A percentile compares a stretch with the other conserved stretches of the same genome.
Conservation (phyloP, 1,284 basidiomycete genomes). For the Ceratobasidium sp. region DNA sequence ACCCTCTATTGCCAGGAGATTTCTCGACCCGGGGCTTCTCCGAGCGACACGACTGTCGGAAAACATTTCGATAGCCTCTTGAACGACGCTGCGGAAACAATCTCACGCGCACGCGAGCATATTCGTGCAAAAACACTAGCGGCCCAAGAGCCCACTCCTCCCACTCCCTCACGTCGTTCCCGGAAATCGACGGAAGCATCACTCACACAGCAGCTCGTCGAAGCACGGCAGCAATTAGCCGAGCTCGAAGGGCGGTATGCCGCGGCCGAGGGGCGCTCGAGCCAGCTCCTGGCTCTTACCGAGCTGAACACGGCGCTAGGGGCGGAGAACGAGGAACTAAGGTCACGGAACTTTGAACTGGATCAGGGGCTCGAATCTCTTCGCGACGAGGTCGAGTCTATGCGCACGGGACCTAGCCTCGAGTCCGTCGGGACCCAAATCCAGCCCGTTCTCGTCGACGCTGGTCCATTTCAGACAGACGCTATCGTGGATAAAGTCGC, state of each 20-base stretch:
- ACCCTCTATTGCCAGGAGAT: not conserved
- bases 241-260: not conserved
- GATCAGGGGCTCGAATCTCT: not conserved
- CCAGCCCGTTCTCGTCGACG: not conserved
- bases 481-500: not conserved
- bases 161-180: not conserved
- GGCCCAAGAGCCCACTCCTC: not conserved
- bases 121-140: not conserved
- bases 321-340: not conserved
- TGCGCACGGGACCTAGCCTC: not conserved
- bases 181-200: not conserved
- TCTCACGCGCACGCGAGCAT: constrained; percentile 1
- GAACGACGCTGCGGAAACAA: not conserved
- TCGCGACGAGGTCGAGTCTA: not conserved
- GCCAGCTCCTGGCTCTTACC: not conserved
- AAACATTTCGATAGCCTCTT: not conserved
- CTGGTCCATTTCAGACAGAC: not conserved
- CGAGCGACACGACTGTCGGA: not conserved
- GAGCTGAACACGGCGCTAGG: not conserved
- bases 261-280: not conserved
- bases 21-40: too few relatives aligned
- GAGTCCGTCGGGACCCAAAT: not conserved
- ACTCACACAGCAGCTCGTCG: not conserved
- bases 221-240: not conserved
- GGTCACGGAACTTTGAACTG: not conserved